phyloP scores from a whole-genome alignment of 352 stramenopile genomes.

The Phytopythium ostracodes region DNA sequence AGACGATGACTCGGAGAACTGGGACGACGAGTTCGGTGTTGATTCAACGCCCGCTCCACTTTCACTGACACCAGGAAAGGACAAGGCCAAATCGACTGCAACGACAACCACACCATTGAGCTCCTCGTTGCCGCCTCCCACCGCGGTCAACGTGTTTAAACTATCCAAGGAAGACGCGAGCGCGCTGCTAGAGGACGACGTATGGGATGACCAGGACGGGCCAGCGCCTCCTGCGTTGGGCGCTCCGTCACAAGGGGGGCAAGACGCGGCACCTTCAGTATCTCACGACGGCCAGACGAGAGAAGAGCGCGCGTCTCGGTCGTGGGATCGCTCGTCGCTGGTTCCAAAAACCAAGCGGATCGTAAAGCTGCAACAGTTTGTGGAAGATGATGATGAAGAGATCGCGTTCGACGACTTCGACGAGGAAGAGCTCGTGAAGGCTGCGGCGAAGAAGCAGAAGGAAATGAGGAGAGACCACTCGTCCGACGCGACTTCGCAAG shows the following conservation, averaged over 20 bases:
- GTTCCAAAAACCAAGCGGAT: conserved; percentile 60
- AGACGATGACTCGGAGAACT: conserved; percentile 69
- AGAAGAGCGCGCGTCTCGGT: conserved; percentile 11
- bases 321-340: conserved; percentile 55
- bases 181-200: conserved; percentile 58
- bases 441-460: conserved; percentile 29
- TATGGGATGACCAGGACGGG: conserved; percentile 58
- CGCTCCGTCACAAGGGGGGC: conserved; percentile 1
- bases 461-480: conserved; percentile 11
- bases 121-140: background rate
- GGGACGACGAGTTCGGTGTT: conserved; percentile 80
- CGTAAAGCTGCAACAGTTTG: conserved; percentile 69
- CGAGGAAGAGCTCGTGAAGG: conserved; percentile 51
- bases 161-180: conserved; percentile 76
- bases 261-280: background rate
- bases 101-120: background rate
- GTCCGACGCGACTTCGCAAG: background rate
- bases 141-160: conserved; percentile 34
- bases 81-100: background rate
- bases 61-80: conserved; percentile 3
- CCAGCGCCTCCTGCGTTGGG: background rate
- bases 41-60: conserved; percentile 36
- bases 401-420: conserved; percentile 72
- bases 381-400: conserved; percentile 63
- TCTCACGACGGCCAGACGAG: background rate